Evolutionary conservation across 2,329 filamentous ascomycete genomes (phyloP).

Genomic region (Diaporthe caulivora): DNA sequence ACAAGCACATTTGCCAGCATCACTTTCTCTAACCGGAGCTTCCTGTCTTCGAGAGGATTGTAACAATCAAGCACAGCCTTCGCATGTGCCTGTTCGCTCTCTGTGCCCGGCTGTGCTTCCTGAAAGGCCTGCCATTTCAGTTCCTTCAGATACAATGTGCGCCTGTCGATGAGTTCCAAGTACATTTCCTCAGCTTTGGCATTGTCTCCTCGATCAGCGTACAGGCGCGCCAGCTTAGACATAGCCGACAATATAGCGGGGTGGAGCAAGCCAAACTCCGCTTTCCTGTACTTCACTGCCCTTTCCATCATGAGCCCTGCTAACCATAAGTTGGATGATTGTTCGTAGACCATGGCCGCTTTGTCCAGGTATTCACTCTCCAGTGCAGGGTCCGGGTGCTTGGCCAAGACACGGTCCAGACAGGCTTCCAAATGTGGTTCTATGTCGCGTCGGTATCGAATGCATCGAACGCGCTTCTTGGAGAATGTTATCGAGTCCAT

Average conservation of each 20-base stretch:
- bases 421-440: conserved; percentile 15
- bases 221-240: neutral
- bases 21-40: neutral
- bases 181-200: neutral
- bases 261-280: conserved; percentile 6
- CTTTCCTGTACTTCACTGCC: conserved; percentile 8
- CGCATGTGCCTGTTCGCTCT: neutral
- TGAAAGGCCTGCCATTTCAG: neutral
- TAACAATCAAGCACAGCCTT: neutral
- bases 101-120: neutral
- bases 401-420: neutral
- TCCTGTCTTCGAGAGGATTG: neutral
- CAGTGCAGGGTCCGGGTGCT: neutral
- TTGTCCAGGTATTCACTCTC: conserved; percentile 22
- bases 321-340: neutral
- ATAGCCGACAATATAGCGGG: neutral
- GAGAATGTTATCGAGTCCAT: conserved; percentile 25
- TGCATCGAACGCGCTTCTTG: neutral
- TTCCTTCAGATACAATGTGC: neutral
- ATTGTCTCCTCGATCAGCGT: neutral
- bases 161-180: conserved; percentile 25
- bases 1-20: neutral
- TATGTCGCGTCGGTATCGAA: conserved; percentile 2
- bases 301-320: neutral
- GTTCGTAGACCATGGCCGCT: neutral